Evolutionary conservation across 1,284 basidiomycete species (phyloP).

Genomic region (Cerrena zonata): DNA sequence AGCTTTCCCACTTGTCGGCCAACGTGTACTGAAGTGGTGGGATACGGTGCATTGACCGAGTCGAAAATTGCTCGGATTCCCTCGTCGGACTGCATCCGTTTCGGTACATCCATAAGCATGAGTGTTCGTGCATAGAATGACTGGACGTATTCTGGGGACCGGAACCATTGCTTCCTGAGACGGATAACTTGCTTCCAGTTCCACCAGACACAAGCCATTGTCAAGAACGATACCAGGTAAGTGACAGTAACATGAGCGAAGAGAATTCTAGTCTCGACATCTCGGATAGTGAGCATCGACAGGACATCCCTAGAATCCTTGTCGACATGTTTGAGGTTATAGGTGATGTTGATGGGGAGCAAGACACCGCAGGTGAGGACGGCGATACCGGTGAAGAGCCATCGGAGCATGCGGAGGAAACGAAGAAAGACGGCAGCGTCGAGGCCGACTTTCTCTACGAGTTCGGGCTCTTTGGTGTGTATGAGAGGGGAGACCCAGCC

Average conservation of each 20-base stretch:
- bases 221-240: conserved; percentile 67
- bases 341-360: conserved; percentile 73
- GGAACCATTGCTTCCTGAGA: conserved; percentile 67
- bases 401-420: conserved; percentile 83
- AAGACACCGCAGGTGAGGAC: conserved; percentile 68
- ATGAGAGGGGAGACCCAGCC: conserved; percentile 88
- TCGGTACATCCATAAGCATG: conserved; percentile 67
- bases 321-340: conserved; percentile 62
- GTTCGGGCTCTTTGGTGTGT: conserved; percentile 78
- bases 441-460: conserved; percentile 86
- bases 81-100: conserved; percentile 71
- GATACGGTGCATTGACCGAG: conserved; percentile 72
- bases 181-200: conserved; percentile 73
- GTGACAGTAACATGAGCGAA: conserved; percentile 73
- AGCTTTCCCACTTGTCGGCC: conserved; percentile 70
- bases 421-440: conserved; percentile 92
- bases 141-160: conserved; percentile 69
- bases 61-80: conserved; percentile 70
- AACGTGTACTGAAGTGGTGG: conserved; percentile 79
- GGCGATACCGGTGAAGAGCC: conserved; percentile 68
- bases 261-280: conserved; percentile 61
- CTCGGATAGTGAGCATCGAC: conserved; percentile 73
- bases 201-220: conserved; percentile 60
- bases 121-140: conserved; percentile 78
- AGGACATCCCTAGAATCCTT: conserved; percentile 51